Evolutionary conservation across 495 filamentous ascomycete species (phyloP).

Genomic region (Hyaloscypha hepaticicola): DNA sequence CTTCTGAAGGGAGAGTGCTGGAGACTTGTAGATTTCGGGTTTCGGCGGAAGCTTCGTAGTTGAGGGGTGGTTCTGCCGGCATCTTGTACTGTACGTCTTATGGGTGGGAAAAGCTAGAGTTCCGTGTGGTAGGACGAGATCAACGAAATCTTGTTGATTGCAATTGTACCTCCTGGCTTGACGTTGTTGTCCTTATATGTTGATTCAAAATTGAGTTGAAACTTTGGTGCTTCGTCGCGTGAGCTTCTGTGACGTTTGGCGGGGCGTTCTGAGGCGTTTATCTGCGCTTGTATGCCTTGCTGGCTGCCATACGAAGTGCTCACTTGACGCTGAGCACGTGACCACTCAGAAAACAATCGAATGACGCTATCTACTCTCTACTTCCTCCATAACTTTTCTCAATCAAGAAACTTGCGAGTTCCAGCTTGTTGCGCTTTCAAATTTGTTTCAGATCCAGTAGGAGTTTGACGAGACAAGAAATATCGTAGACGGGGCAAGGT

Average conservation of each 20-base stretch:
- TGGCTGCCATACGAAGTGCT: no score
- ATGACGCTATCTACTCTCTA: background rate
- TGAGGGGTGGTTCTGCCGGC: constrained; percentile 49
- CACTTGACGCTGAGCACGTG: background rate
- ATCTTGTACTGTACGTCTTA: background rate
- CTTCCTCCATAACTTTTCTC: background rate
- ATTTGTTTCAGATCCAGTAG: background rate
- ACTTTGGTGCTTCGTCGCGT: background rate
- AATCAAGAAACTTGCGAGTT: background rate
- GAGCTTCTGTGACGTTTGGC: no score
- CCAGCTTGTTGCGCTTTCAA: background rate
- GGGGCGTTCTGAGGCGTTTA: no score
- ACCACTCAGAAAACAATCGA: background rate
- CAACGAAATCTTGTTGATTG: background rate
- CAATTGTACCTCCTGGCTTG: background rate
- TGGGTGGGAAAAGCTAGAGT: no score
- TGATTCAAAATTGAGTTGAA: background rate
- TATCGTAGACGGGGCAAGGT: no score
- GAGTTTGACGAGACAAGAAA: background rate
- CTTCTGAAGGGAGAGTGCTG: constrained; percentile 68
- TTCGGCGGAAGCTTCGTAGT: constrained; percentile 71
- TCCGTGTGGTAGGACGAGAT: background rate
- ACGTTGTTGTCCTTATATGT: background rate
- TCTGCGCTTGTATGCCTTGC: no score
- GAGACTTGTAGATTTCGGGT: constrained; percentile 63